phyloP scores from a whole-genome alignment of 1,284 basidiomycete species.

The Mrakiaceae sp. region DNA sequence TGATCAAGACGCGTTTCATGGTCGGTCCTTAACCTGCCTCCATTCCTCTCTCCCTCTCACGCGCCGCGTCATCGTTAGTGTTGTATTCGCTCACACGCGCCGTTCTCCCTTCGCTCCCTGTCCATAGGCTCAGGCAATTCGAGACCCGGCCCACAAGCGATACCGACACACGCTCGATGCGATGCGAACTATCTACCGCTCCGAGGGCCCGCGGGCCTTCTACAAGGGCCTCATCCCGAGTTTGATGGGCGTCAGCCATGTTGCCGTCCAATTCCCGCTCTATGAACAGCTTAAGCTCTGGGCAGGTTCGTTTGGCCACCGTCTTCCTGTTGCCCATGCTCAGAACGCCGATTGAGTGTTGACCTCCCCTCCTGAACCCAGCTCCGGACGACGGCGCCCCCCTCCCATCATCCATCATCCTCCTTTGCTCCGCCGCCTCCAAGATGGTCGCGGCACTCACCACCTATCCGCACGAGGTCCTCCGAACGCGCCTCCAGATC shows the following conservation, averaged over 20 bases:
- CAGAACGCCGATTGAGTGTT: background rate
- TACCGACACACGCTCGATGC: slow-evolving; percentile 84
- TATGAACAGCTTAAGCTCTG: slow-evolving; percentile 79
- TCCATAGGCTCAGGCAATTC: slow-evolving; percentile 37
- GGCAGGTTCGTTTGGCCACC: slow-evolving; percentile 50
- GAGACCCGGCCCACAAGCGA: slow-evolving; percentile 55
- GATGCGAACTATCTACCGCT: slow-evolving; percentile 68
- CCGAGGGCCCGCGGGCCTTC: slow-evolving; percentile 72
- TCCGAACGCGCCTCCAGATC: slow-evolving; percentile 83
- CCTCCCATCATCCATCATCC: slow-evolving; percentile 56
- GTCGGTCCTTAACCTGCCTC: slow-evolving; percentile 40
- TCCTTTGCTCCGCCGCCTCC: slow-evolving; percentile 71
- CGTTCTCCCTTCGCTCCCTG: background rate
- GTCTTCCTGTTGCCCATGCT: background rate
- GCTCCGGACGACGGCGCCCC: slow-evolving; percentile 42
- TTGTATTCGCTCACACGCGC: background rate
- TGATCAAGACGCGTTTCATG: slow-evolving; percentile 96
- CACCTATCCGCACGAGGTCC: slow-evolving; percentile 92
- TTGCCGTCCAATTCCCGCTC: slow-evolving; percentile 91
- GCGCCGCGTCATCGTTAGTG: background rate
- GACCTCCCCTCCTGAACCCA: slow-evolving; percentile 16
- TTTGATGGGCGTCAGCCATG: slow-evolving; percentile 77
- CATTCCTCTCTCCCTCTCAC: background rate
- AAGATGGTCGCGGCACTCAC: slow-evolving; percentile 90
- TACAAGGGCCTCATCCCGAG: slow-evolving; percentile 84